A percentile compares a stretch with the other conserved stretches of the same genome.
These are phyloP conservation scores for Sporothrix brasiliensis DNA, from an alignment of 2,329 filamentous ascomycete genomes.

Conservation along the genomic window DNA sequence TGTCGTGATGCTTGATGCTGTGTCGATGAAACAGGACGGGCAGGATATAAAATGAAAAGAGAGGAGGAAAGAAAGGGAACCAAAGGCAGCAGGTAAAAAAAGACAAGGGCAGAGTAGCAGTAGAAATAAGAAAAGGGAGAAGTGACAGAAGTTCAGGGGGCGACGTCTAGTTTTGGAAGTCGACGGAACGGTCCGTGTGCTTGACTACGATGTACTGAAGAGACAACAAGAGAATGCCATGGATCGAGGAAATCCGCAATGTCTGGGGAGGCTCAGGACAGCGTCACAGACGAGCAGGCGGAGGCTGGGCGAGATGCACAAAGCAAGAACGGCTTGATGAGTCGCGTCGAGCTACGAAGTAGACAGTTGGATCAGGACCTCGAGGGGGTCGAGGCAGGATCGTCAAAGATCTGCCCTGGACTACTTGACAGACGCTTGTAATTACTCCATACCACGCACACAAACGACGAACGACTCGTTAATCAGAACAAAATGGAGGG, in stretches of 20 bases:
- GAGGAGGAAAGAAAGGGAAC: neutral
- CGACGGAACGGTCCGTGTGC: conserved; percentile 19
- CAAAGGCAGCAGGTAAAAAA: neutral
- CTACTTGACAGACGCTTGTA: neutral
- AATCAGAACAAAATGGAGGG: neutral
- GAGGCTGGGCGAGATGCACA: neutral
- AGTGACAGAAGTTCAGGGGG: neutral
- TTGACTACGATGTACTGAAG: neutral
- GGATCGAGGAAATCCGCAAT: neutral
- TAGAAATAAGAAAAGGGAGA: conserved; percentile 5
- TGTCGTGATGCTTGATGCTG: neutral
- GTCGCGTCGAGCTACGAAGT: conserved; percentile 8
- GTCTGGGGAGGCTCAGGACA: neutral
- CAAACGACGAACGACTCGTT: too few species aligned
- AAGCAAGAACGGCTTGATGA: neutral
- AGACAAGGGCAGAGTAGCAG: neutral
- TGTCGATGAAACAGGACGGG: neutral
- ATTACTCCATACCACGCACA: neutral
- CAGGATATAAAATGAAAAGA: neutral
- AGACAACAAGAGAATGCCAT: neutral
- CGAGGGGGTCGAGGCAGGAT: neutral
- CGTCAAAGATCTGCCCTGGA: conserved; percentile 1
- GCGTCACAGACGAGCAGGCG: neutral
- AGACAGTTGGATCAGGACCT: neutral
- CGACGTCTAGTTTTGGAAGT: neutral